Evolutionary conservation across 2,329 filamentous ascomycete genomes (phyloP), one percentile per base, ranked within the genome.

Genomic region (Xylariaceae sp.): DNA sequence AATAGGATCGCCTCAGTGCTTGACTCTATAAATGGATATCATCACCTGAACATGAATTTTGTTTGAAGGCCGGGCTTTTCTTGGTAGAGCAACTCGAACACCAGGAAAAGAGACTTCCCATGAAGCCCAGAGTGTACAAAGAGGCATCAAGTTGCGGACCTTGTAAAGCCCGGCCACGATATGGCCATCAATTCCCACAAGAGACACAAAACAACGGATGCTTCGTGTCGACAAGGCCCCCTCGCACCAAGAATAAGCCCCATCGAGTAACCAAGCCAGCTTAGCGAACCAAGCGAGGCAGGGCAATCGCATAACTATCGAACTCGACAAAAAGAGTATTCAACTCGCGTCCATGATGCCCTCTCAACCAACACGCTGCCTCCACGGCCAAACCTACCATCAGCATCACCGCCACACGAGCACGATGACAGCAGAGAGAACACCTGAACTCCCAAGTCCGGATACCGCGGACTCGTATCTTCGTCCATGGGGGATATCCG

Each of bases 171-270:
- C 19, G 50, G 46, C 12, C 12, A 40, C 35, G 3, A 1, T 31
- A 32, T 12, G 26, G 5, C 9, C 34, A 31, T 30, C 42, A 34
- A 35, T 29, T 19, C 27, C 48, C 44, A 41, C 53, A 55, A 19
- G 49, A 77, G 72, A 72, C 19, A 68, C 65, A 75, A 73, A 73
- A 72, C 67, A 31, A 32, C 3, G 19, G 11, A 70, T 37, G 19
- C 19, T 19, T 19, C 66, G 69, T 67, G 81, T 39, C 54, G 70
- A 68, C 69, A 74, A 72, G 74, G 75, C 88, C 29, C 87, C 88
- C 90, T 96, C 91, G 91, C 88, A 82, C 91, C 92, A 88, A 96
- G 90, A 96, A 96, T 97, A 91, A 96, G 92, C 92, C 92, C 92
- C 92, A 95, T 97, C 91, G 91, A 96, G 92, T 97, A 95, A 96